Evolutionary conservation across 257 asterid genomes (phyloP).

Genomic region (Linaria vulgaris): DNA sequence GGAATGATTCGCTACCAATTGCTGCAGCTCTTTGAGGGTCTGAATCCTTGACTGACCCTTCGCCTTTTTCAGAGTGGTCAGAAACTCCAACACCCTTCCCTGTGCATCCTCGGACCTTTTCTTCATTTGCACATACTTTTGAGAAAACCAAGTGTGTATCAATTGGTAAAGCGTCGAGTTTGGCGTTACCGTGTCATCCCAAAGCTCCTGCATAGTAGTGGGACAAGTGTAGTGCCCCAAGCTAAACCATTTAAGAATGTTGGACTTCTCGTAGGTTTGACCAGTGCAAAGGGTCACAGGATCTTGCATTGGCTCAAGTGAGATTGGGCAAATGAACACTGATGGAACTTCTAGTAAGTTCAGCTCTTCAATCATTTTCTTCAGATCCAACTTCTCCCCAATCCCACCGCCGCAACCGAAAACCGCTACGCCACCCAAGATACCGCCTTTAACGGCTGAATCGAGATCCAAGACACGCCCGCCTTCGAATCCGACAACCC

Average conservation of each 20-base stretch:
- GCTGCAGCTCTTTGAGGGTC: slow-evolving; percentile 58
- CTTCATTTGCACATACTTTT: slow-evolving; percentile 64
- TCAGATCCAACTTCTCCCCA: slow-evolving; percentile 71
- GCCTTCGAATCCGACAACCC: slow-evolving; percentile 41
- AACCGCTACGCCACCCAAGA: slow-evolving; percentile 38
- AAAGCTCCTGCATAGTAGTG: slow-evolving; percentile 80
- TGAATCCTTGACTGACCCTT: slow-evolving; percentile 65
- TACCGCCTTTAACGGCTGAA: slow-evolving; percentile 46
- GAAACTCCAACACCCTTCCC: slow-evolving; percentile 57
- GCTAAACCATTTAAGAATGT: slow-evolving; percentile 78
- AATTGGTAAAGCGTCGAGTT: slow-evolving; percentile 62
- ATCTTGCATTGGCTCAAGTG: slow-evolving; percentile 80
- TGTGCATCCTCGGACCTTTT: slow-evolving; percentile 66
- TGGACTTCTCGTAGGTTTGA: slow-evolving; percentile 73
- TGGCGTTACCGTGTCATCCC: slow-evolving; percentile 67
- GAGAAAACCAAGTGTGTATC: slow-evolving; percentile 60
- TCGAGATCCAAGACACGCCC: slow-evolving; percentile 52
- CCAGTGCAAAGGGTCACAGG: slow-evolving; percentile 92
- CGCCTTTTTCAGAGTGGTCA: slow-evolving; percentile 48
- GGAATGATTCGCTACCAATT: slow-evolving; percentile 44
- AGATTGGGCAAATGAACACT: slow-evolving; percentile 75
- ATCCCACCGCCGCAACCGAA: slow-evolving; percentile 34
- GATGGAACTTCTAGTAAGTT: slow-evolving; percentile 58
- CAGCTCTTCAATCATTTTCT: slow-evolving; percentile 67
- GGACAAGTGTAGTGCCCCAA: slow-evolving; percentile 82